Evolutionary conservation across 345 rosid species (phyloP).

Genomic region (Boechera retrofracta): DNA sequence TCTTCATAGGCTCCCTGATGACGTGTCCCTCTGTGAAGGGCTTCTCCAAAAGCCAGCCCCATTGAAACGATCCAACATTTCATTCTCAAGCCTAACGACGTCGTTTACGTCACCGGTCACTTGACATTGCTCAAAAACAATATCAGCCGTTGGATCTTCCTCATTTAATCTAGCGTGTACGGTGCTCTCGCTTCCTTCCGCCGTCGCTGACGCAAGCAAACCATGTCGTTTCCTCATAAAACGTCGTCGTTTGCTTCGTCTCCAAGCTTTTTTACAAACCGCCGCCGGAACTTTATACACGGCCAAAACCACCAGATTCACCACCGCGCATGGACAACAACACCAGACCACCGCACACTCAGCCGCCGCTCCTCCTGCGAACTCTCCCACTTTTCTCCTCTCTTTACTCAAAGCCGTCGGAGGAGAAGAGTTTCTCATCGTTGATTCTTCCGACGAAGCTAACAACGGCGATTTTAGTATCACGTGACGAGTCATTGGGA

Average conservation of each 20-base stretch:
- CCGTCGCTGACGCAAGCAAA: conserved; percentile 34
- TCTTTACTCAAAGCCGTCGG: conserved; percentile 19
- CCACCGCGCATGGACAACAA: conserved; percentile 65
- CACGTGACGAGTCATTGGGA: conserved; percentile 44
- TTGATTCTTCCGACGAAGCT: conserved; percentile 30
- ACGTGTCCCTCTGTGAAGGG: conserved; percentile 47
- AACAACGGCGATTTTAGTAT: conserved; percentile 39
- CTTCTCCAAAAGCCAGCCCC: conserved; percentile 65
- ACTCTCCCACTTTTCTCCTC: conserved; percentile 53
- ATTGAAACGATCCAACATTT: conserved; percentile 58
- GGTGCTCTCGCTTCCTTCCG: conserved; percentile 28
- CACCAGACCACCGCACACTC: conserved; percentile 77
- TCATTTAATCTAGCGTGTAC: conserved; percentile 42
- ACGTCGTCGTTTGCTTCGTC: conserved; percentile 47
- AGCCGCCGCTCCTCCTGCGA: conserved; percentile 73
- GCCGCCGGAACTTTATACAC: conserved; percentile 69
- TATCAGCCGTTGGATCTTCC: conserved; percentile 39
- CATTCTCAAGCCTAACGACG: conserved; percentile 52
- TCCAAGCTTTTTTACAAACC: conserved; percentile 62
- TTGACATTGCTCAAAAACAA: neutral
- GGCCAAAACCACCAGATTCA: conserved; percentile 64
- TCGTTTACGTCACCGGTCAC: conserved; percentile 7
- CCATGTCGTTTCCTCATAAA: conserved; percentile 43
- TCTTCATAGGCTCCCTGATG: conserved; percentile 8
- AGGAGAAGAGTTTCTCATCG: conserved; percentile 12